Conservation (phyloP, 441 rosid genomes). For the Euphorbia celastroides region DNA sequence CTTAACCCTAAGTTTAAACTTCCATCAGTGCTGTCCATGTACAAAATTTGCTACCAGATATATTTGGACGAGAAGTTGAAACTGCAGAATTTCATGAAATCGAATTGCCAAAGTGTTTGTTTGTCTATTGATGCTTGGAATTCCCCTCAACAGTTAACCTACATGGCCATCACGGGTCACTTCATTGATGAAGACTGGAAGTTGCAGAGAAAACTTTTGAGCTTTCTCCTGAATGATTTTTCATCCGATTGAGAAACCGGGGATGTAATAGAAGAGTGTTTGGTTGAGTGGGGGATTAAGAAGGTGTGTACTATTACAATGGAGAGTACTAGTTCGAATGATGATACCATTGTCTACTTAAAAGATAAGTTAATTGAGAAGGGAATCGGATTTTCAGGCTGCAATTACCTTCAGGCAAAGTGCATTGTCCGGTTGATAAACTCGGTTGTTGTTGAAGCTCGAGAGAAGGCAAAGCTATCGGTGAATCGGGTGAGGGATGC, state of each 20-base stretch:
- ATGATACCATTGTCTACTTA: not conserved
- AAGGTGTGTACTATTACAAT: conserved; percentile 13
- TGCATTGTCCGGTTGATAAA: not conserved
- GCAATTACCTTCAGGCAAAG: not conserved
- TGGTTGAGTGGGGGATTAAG: not conserved
- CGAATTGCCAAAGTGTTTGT: not conserved
- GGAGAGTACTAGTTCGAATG: conserved; percentile 14
- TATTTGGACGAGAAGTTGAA: not conserved
- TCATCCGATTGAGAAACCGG: not conserved
- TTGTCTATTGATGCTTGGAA: not conserved
- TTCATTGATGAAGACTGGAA: not conserved
- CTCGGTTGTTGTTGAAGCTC: not conserved
- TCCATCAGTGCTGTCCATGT: not conserved
- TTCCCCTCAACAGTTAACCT: not conserved
- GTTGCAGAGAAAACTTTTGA: not conserved
- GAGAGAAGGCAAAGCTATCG: not conserved
- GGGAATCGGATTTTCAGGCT: not conserved
- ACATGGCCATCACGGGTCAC: not conserved
- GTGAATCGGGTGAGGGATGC: not conserved
- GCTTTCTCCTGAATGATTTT: not conserved
- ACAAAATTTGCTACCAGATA: not conserved
- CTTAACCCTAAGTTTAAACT: not conserved
- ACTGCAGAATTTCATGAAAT: not conserved
- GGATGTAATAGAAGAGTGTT: not conserved
- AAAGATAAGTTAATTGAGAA: not conserved